phyloP scores from a whole-genome alignment of 2,329 filamentous ascomycete species.

The Xylaria sp. region DNA sequence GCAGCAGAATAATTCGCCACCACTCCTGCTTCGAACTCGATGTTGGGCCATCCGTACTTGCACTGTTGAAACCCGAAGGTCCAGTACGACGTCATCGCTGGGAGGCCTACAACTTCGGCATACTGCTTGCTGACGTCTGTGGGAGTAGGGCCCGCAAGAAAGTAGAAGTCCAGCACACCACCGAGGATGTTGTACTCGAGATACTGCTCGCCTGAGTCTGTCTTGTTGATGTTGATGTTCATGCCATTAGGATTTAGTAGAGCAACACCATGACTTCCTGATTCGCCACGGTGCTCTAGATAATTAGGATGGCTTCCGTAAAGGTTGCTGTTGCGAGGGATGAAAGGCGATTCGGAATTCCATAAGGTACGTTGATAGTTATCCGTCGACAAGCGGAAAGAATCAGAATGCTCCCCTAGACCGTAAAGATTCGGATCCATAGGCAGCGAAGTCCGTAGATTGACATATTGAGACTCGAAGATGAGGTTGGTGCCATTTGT shows the following conservation, averaged over 20 bases:
- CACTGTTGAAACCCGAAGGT: constrained; percentile 65
- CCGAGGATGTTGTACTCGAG: constrained; percentile 76
- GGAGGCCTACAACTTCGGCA: constrained; percentile 59
- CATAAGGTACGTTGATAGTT: constrained; percentile 71
- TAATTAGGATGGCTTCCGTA: constrained; percentile 74
- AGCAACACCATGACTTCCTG: constrained; percentile 67
- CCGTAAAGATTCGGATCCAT: constrained; percentile 70
- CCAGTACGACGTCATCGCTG: constrained; percentile 65
- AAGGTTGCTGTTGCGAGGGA: constrained; percentile 60
- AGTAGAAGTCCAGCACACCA: constrained; percentile 71
- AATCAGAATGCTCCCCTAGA: constrained; percentile 71
- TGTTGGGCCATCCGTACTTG: constrained; percentile 64
- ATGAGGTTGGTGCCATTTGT: constrained; percentile 54
- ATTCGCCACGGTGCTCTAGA: constrained; percentile 66
- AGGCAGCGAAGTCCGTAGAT: constrained; percentile 68
- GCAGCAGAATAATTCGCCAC: constrained; percentile 67
- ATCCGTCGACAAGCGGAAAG: constrained; percentile 65
- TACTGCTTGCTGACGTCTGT: constrained; percentile 62
- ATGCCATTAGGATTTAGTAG: constrained; percentile 72
- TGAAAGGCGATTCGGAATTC: constrained; percentile 67
- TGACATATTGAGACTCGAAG: constrained; percentile 59
- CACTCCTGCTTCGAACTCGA: constrained; percentile 66
- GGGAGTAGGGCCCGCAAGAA: constrained; percentile 61
- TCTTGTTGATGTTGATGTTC: constrained; percentile 62
- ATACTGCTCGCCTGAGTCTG: constrained; percentile 62